phyloP scores from a whole-genome alignment of 139 green algal species.

The Volvox reticuliferus region DNA sequence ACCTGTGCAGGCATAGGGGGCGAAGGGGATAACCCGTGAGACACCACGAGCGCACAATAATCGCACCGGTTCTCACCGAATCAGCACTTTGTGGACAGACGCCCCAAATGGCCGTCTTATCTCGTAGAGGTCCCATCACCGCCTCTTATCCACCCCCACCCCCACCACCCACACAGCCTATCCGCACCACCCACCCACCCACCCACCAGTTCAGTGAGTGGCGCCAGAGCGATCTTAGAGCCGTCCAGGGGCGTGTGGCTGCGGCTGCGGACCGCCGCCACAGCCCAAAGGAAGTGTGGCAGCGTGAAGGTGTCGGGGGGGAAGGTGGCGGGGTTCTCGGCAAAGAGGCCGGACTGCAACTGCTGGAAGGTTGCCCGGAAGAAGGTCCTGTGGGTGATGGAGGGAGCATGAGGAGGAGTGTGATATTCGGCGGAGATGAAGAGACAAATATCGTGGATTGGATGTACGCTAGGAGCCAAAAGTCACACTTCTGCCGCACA shows the following conservation, averaged over 20 bases:
- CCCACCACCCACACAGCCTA: background rate
- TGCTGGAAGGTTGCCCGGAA: conserved; percentile 52
- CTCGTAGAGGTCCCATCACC: background rate
- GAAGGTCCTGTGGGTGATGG: conserved; percentile 23
- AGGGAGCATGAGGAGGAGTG: too few relatives aligned
- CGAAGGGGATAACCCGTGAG: background rate
- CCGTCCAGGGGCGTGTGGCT: conserved; percentile 80
- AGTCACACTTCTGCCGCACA: too few relatives aligned
- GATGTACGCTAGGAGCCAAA: too few relatives aligned
- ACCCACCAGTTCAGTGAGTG: conserved; percentile 83
- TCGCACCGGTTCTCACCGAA: too few relatives aligned
- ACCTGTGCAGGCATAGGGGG: conserved; percentile 54
- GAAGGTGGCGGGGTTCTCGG: conserved; percentile 63
- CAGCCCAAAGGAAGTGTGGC: conserved; percentile 84
- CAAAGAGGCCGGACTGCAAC: conserved; percentile 68
- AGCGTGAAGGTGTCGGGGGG: conserved; percentile 66
- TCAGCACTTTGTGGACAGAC: too few relatives aligned
- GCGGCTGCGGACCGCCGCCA: conserved; percentile 79
- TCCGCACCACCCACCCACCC: background rate
- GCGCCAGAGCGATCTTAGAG: conserved; percentile 81
- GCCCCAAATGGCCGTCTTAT: too few relatives aligned
- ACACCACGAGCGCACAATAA: background rate
- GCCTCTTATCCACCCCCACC: background rate
- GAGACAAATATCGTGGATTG: too few relatives aligned
- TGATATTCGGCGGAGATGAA: too few relatives aligned